Conservation (phyloP, 148 eudicot species). For the Dysphania ambrosioides region DNA sequence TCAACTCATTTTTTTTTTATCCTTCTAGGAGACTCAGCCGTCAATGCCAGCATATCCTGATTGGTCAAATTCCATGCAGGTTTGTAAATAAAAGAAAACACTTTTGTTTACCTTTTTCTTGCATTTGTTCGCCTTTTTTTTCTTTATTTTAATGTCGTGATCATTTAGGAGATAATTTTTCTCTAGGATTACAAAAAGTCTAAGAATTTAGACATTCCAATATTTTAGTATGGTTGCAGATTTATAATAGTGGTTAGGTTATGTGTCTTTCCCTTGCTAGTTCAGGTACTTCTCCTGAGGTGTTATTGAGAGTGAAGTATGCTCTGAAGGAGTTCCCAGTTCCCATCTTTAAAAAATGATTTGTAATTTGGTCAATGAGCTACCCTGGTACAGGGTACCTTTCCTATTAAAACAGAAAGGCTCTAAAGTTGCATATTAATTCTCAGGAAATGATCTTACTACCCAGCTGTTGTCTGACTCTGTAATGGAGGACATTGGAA, state of each 20-base stretch:
- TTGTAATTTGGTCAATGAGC: not conserved
- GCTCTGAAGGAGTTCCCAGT: too few relatives aligned
- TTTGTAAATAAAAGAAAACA: conserved; percentile 18
- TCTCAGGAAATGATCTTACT: not conserved
- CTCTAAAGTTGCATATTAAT: not conserved
- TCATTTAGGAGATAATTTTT: not conserved
- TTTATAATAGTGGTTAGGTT: not conserved
- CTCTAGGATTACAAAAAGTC: not conserved
- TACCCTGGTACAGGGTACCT: not conserved
- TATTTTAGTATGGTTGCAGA: not conserved
- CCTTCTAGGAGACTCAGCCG: conserved; percentile 58
- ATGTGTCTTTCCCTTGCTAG: not conserved
- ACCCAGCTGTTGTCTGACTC: not conserved
- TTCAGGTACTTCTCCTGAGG: not conserved
- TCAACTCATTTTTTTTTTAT: conserved; percentile 13
- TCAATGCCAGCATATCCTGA: conserved; percentile 60
- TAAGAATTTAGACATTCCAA: not conserved
- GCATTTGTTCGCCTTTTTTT: not conserved
- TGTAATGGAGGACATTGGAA: not conserved
- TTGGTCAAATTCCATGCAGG: conserved; percentile 90
- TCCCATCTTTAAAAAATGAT: not conserved
- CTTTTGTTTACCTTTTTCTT: not conserved
- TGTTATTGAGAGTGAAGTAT: too few relatives aligned
- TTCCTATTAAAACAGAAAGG: too few relatives aligned
- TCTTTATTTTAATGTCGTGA: not conserved